Base-by-base conservation (phyloP, 2,329 filamentous ascomycete genomes). In the Xylariomycetidae sp. region DNA sequence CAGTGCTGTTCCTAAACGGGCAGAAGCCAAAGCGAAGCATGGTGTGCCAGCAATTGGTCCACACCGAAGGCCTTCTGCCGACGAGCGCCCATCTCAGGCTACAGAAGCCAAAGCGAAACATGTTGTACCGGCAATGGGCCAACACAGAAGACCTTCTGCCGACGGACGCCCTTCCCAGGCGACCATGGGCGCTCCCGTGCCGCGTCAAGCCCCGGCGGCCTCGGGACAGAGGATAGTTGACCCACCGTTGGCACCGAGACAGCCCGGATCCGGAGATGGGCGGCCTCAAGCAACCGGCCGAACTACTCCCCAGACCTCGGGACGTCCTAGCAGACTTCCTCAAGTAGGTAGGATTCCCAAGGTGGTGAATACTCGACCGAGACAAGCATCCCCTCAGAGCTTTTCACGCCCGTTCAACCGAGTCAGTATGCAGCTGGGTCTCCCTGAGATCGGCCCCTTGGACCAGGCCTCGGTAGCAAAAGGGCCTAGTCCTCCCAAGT, bases 301-400 rank as follows among this genome's bases (percentile, higher is more conserved):
- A 32, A 20, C 4, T 19, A 8, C 22, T 17, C 12, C 15, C 6
- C 34, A 34, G 31, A 36, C 42, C 4, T 31, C 31, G 25, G 47
- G 43, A 14, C 62, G 64, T 4, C 75, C 75, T 8, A 85, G 77
- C 52, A 74, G 88, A 35, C 65, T 94, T 13, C 77, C 80, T 18
- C 86, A 90, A 46, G 79, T 95, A 29, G 89, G 88, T 7, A 77
- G 89, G 12, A 95, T 95, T 32, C 89, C 89, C 7, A 79, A 79
- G 48, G 86, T 95, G 4, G 69, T 90, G 19, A 85, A 77, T 28
- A 78, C 73, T 29, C 73, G 79, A 33, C 67, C 78, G 22, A 74
- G 82, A 41, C 75, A 75, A 29, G 74, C 76, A 1, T 81, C 85
- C 1, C 75, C 83, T 2, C 81, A 79, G 53, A 94, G 86, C 19